These are phyloP conservation scores for Leccinum obscurum DNA, from an alignment of 768 basidiomycete species.

Conservation along the genomic window DNA sequence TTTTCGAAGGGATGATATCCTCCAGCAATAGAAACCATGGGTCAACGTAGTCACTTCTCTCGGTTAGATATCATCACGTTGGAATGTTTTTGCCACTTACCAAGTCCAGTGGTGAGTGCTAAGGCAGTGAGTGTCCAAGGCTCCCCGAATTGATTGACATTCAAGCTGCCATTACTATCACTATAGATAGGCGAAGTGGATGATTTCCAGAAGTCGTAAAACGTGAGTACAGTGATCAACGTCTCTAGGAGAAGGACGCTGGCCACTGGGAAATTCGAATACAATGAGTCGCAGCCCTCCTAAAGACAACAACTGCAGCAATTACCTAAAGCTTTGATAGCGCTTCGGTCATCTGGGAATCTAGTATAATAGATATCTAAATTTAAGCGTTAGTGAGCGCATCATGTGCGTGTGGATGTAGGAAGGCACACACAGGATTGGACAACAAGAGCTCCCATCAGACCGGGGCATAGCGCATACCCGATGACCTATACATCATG, in stretches of 20 bases:
- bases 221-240: slow-evolving; percentile 12
- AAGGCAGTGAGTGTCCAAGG: background rate
- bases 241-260: slow-evolving; percentile 18
- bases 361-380: background rate
- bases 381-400: background rate
- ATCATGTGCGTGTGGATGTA: background rate
- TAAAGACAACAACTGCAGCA: background rate
- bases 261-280: slow-evolving; percentile 17
- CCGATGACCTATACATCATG: background rate
- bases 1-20: slow-evolving; percentile 13
- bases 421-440: background rate
- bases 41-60: background rate
- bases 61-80: background rate
- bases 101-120: slow-evolving; percentile 14
- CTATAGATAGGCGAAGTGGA: background rate
- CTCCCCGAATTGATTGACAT: background rate
- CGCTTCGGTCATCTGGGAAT: background rate
- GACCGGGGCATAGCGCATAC: background rate
- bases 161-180: background rate
- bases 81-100: slow-evolving; percentile 12
- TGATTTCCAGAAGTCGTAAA: slow-evolving; percentile 14
- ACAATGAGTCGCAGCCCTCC: background rate
- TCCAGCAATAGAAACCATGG: slow-evolving; percentile 28
- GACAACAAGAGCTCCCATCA: background rate
- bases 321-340: background rate